phyloP scores from a whole-genome alignment of 2,329 filamentous ascomycete species.

The Phyllosticta citribraziliensis region DNA sequence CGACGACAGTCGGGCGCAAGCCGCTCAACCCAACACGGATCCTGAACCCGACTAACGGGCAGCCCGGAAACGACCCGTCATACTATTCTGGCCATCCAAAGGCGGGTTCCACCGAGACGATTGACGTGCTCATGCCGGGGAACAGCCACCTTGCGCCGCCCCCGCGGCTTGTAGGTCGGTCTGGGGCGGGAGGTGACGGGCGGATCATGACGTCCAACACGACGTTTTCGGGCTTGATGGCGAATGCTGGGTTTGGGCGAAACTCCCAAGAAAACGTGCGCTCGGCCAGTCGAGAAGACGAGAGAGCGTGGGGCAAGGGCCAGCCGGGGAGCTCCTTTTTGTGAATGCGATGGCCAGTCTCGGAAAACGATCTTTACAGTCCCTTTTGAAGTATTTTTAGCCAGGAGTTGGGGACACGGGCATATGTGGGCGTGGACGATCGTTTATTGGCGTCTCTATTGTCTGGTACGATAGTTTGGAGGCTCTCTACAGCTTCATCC shows the following conservation, averaged over 20 bases:
- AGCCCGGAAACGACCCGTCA: neutral
- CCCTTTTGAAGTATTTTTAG: neutral
- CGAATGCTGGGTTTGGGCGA: constrained; percentile 27
- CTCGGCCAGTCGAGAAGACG: constrained; percentile 1
- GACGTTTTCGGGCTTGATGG: constrained; percentile 34
- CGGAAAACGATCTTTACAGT: neutral
- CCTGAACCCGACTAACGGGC: neutral
- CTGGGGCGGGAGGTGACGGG: neutral
- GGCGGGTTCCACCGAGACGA: constrained; percentile 33
- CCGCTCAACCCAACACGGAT: constrained; percentile 5
- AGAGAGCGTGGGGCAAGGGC: constrained; percentile 3
- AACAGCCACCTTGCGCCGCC: constrained; percentile 3
- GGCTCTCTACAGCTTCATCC: neutral
- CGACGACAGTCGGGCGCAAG: neutral
- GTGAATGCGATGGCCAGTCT: neutral
- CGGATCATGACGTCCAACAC: constrained; percentile 24
- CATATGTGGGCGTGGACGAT: neutral
- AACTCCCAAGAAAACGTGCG: neutral
- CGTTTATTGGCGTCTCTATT: neutral
- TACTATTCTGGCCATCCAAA: constrained; percentile 18
- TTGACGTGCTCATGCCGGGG: constrained; percentile 33
- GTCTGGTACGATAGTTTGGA: neutral
- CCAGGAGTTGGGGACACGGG: neutral
- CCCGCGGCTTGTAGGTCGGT: neutral
- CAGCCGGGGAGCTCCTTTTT: neutral